phyloP scores from a whole-genome alignment of 148 eudicot species.

The Tetragonia tetragonoides region DNA sequence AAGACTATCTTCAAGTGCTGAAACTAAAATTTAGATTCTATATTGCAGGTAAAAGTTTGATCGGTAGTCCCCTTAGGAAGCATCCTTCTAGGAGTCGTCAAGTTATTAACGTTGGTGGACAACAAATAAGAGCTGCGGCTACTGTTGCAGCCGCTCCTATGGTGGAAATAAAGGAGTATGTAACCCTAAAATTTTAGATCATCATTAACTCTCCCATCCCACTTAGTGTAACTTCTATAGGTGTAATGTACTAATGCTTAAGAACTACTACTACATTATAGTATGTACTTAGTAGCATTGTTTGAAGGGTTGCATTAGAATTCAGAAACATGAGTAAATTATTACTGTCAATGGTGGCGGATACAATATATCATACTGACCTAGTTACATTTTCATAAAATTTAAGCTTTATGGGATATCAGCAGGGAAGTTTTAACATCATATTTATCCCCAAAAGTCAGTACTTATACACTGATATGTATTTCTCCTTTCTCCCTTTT shows the following conservation, averaged over 20 bases:
- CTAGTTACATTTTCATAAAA: too few species aligned
- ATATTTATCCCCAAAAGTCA: not conserved
- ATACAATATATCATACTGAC: too few species aligned
- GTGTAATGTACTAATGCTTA: not conserved
- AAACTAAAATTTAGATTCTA: not conserved
- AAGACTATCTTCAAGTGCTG: not conserved
- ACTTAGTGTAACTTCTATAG: not conserved
- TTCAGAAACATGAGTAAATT: too few species aligned
- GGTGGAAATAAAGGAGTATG: slow-evolving; percentile 73
- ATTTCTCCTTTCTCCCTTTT: not conserved
- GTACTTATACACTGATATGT: not conserved
- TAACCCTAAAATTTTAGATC: not conserved
- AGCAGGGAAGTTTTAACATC: too few species aligned
- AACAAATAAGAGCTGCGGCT: slow-evolving; percentile 45
- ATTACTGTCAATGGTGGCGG: too few species aligned
- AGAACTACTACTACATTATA: too few species aligned
- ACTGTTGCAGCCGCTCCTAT: slow-evolving; percentile 41
- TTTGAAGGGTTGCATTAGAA: too few species aligned
- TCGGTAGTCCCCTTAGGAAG: slow-evolving; percentile 38
- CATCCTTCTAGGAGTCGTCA: slow-evolving; percentile 32
- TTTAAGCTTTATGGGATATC: too few species aligned
- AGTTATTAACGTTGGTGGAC: slow-evolving; percentile 11
- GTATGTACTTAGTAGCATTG: too few species aligned
- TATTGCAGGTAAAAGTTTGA: slow-evolving; percentile 43
- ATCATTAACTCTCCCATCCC: not conserved